Evolutionary conservation across 2,329 filamentous ascomycete genomes (phyloP).

Genomic region (Fusarium pseudocircinatum): DNA sequence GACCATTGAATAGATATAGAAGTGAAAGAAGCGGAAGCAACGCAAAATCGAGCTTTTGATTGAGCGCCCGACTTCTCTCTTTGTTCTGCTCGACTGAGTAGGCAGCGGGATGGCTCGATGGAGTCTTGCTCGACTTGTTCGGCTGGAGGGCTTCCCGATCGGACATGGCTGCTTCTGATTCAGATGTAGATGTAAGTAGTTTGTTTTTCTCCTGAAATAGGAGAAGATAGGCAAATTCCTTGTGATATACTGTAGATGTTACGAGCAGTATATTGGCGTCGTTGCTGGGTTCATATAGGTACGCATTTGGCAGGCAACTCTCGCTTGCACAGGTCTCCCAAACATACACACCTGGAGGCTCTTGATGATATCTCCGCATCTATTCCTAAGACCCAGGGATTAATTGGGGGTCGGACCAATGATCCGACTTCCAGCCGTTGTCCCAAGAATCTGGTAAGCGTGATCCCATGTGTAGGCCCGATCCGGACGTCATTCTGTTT

Average conservation of each 20-base stretch:
- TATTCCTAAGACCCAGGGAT: conserved; percentile 8
- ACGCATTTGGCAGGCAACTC: not conserved
- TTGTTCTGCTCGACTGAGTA: conserved; percentile 1
- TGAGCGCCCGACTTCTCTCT: conserved; percentile 38
- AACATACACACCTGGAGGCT: conserved; percentile 3
- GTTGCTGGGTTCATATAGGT: conserved; percentile 8
- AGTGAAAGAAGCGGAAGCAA: conserved; percentile 52
- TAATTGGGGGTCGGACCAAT: conserved; percentile 21
- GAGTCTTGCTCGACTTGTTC: conserved; percentile 10
- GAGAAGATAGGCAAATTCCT: not conserved
- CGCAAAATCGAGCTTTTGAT: conserved; percentile 50
- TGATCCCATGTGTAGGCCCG: conserved; percentile 24
- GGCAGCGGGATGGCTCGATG: conserved; percentile 1
- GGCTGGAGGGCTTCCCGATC: not conserved
- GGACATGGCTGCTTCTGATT: conserved; percentile 9
- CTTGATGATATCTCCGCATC: conserved; percentile 16
- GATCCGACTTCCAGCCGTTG: not conserved
- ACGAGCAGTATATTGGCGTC: not conserved
- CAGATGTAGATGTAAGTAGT: not conserved
- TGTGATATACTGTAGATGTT: not conserved
- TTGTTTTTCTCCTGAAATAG: not conserved
- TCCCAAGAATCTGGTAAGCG: conserved; percentile 33
- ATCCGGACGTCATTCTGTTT: conserved; percentile 24
- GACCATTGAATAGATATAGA: conserved; percentile 53
- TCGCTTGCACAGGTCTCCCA: conserved; percentile 1